Evolutionary conservation across 2,329 filamentous ascomycete species (phyloP), one percentile per base, ranked within the genome.

Genomic region (Colletotrichum horii): DNA sequence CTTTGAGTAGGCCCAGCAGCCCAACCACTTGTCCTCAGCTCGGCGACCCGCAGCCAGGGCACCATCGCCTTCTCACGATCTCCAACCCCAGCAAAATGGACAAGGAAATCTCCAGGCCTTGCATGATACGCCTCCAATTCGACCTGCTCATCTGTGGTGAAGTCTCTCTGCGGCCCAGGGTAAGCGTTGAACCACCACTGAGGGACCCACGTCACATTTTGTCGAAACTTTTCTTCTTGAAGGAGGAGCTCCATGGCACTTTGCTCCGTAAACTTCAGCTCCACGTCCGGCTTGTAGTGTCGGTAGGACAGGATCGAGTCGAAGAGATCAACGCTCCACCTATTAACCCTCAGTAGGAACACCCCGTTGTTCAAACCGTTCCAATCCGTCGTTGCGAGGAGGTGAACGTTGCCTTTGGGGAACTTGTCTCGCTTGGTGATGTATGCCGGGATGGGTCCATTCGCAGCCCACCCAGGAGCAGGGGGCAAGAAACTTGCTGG

Each of bases 111-210:
- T 34, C 61, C 61, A 4, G 61, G 61, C 22, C 61, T 64, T 22
- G 61, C 61, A 38, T 34, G 30, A 7, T 34, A 64, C 15, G 15
- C 34, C 34, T 64, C 61, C 22, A 64, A 12, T 34, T 28, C 22
- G 22, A 24, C 61, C 28, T 22, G n/a, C 11, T 64, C 34, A 24
- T 43, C 61, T 1, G 19, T n/a, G 11, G 34, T 8, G 61, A 64
- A 64, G 12, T 36, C 61, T 6, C 55, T 58, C 24, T 58, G 55
- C 26, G 55, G 55, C 15, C 61, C 61, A 19, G 75, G 66, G 36
- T 79, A 79, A 0, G 78, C 58, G 22, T 79, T 79, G 72, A 79
- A 77, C 78, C 78, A 79, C 28, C 52, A 52, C 32, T 79, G 78
- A 16, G 78, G 78, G 4, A 79, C 76, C 43, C 66, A 61, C 2